These are phyloP conservation scores for Zalerion maritima DNA, from an alignment of 495 filamentous ascomycete species.

Conservation along the genomic window DNA sequence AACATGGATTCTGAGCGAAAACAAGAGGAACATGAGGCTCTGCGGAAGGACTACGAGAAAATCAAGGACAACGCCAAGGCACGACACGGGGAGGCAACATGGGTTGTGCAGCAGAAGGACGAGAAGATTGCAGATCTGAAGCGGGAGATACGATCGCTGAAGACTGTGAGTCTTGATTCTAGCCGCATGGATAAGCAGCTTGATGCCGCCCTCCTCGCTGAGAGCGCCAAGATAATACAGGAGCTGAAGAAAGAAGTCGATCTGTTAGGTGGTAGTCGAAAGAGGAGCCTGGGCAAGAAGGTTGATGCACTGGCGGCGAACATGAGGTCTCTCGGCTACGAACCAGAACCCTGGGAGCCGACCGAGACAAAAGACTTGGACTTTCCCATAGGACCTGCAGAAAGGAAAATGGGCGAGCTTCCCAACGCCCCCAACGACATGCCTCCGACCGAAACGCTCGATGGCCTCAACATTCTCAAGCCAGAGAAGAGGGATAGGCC, in stretches of 20 bases:
- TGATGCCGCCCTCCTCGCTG: slow-evolving; percentile 5
- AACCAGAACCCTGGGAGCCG: too few relatives aligned
- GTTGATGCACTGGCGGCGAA: too few relatives aligned
- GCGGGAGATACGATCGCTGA: slow-evolving; percentile 36
- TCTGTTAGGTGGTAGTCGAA: neutral
- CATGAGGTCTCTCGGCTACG: too few relatives aligned
- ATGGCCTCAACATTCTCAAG: too few relatives aligned
- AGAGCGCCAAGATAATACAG: slow-evolving; percentile 3
- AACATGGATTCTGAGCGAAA: slow-evolving; percentile 28
- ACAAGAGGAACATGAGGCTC: slow-evolving; percentile 36
- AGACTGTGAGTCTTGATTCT: slow-evolving; percentile 8
- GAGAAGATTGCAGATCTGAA: slow-evolving; percentile 46
- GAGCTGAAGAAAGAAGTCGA: neutral
- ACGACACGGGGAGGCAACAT: slow-evolving; percentile 35
- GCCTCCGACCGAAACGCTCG: too few relatives aligned
- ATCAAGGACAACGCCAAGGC: slow-evolving; percentile 47
- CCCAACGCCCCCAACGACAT: too few relatives aligned
- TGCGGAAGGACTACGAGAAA: slow-evolving; percentile 35
- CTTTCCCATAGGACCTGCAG: too few relatives aligned
- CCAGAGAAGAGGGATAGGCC: too few relatives aligned
- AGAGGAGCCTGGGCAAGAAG: too few relatives aligned
- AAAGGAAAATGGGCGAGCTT: too few relatives aligned
- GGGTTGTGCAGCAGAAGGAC: slow-evolving; percentile 49
- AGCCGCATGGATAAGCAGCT: neutral
- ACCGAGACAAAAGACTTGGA: too few relatives aligned